Conservation (phyloP, 164 flowering plant species). For the Stephania cephalantha region DNA sequence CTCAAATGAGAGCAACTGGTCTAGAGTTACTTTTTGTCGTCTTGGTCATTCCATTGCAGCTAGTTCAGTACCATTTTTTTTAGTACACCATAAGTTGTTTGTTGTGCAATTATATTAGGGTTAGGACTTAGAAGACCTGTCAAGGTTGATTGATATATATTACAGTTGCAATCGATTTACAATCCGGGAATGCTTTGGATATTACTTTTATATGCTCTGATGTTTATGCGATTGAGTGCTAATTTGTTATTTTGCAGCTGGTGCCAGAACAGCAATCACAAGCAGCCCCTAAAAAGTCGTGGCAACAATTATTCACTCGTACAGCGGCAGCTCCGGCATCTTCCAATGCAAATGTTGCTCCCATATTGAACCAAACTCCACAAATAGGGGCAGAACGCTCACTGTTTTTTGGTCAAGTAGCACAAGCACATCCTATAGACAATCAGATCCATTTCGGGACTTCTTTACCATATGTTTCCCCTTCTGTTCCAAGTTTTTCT, state of each 20-base stretch:
- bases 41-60: not conserved
- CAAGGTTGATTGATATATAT: not conserved
- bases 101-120: not conserved
- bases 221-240: slow-evolving; percentile 8
- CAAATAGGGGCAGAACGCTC: slow-evolving; percentile 38
- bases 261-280: slow-evolving; percentile 36
- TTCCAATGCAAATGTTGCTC: slow-evolving; percentile 40
- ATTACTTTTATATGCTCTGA: not conserved
- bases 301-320: slow-evolving; percentile 89
- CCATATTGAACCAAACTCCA: slow-evolving; percentile 42
- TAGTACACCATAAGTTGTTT: not conserved
- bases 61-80: not conserved
- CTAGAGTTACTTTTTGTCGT: not conserved
- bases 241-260: slow-evolving; percentile 29
- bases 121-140: not conserved
- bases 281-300: slow-evolving; percentile 62
- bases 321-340: slow-evolving; percentile 41
- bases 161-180: not conserved
- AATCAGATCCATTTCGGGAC: slow-evolving; percentile 55
- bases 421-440: slow-evolving; percentile 39
- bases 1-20: not conserved
- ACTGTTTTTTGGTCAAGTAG: slow-evolving; percentile 25
- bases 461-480: slow-evolving; percentile 47
- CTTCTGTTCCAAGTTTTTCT: slow-evolving; percentile 36
- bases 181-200: not conserved